These are phyloP conservation scores for Zarea fungicola DNA, from an alignment of 2,329 filamentous ascomycete genomes.

Conservation along the genomic window DNA sequence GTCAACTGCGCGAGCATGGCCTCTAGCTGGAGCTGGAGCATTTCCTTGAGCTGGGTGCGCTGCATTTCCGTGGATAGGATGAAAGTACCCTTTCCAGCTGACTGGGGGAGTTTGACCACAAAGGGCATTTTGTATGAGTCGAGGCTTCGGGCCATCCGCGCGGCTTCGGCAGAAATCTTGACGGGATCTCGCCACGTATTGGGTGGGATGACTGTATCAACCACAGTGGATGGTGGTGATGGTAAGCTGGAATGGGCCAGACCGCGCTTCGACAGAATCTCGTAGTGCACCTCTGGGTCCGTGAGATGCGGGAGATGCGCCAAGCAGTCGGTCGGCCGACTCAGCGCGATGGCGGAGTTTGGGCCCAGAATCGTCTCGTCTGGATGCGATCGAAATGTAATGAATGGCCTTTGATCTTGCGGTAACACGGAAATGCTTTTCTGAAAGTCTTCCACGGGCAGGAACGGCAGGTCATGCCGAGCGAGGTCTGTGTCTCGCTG, in stretches of 20 bases:
- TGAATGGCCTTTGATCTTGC: no score
- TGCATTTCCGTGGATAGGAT: no score
- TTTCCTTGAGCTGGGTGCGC: no score
- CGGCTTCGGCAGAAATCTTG: neutral
- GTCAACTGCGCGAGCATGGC: constrained; percentile 4
- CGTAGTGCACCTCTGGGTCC: constrained; percentile 7
- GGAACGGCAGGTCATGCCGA: no score
- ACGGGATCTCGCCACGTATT: neutral
- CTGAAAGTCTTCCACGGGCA: no score
- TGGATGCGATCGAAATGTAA: no score
- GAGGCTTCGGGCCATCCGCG: neutral
- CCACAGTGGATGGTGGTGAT: neutral
- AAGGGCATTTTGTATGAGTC: neutral
- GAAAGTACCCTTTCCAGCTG: no score
- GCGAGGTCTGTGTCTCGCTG: no score
- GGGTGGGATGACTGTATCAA: neutral
- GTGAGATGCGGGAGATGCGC: constrained; percentile 7
- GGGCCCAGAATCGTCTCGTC: no score
- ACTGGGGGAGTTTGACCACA: constrained; percentile 7
- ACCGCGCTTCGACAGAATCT: constrained; percentile 8
- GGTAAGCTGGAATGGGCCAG: constrained; percentile 1
- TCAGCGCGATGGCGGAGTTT: neutral
- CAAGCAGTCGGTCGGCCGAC: neutral
- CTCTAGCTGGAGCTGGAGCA: no score
- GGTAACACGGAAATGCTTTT: no score